A percentile compares a stretch with the other conserved stretches of the same genome.
Conservation (phyloP, 192 early-diverging fungal species). For the Coemansia sp. region DNA sequence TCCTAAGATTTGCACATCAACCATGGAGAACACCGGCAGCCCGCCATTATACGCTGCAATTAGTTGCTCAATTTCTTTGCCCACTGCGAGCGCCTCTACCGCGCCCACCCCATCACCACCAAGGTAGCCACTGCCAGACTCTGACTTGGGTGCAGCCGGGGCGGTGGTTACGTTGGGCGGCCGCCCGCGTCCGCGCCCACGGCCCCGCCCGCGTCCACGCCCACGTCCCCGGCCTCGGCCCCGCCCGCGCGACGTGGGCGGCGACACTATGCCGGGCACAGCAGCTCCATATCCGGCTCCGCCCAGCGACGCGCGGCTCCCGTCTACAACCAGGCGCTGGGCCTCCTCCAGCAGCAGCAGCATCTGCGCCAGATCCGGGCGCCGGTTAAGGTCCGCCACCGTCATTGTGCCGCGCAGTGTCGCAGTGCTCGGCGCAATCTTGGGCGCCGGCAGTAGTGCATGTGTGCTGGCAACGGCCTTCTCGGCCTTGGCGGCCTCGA, state of each 20-base stretch:
- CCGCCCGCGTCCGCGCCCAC: slow-evolving; percentile 14
- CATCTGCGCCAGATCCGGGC: slow-evolving; percentile 45
- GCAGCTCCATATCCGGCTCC: not conserved
- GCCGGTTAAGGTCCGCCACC: slow-evolving; percentile 19
- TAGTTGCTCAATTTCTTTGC: slow-evolving; percentile 28
- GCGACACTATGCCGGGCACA: not conserved
- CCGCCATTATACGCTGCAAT: slow-evolving; percentile 7
- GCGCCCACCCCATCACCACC: not conserved
- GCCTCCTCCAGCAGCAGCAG: slow-evolving; percentile 45
- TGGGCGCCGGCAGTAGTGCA: not conserved
- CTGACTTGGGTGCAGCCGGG: not conserved
- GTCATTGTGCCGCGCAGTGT: slow-evolving; percentile 15
- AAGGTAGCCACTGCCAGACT: not conserved
- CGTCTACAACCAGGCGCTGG: slow-evolving; percentile 33
- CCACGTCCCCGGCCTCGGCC: slow-evolving; percentile 21
- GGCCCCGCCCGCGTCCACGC: slow-evolving; percentile 13
- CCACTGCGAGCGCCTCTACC: slow-evolving; percentile 8
- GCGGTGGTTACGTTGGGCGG: not conserved
- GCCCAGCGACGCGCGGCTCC: not conserved
- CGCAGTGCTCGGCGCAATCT: not conserved
- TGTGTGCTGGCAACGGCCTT: not conserved
- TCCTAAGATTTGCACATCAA: slow-evolving; percentile 30
- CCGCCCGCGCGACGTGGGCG: not conserved
- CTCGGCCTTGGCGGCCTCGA: not conserved
- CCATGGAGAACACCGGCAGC: not conserved